A percentile compares a stretch with the other conserved stretches of the same genome.
Evolutionary conservation across 306 rosid species (phyloP).

Genomic region (Phaseolus lunatus): DNA sequence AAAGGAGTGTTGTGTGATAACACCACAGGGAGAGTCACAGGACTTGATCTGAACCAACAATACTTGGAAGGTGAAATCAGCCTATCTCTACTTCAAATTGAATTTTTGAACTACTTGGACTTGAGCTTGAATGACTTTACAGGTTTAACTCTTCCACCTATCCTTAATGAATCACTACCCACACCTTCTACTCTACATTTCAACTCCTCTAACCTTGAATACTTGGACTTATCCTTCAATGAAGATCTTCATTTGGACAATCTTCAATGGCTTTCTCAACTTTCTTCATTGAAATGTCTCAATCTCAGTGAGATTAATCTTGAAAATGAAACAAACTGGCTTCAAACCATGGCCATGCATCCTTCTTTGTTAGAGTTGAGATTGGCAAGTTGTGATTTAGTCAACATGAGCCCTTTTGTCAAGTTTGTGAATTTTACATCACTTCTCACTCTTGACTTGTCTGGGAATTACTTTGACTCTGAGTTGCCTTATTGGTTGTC

Average conservation of each 20-base stretch:
- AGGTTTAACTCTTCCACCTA: neutral
- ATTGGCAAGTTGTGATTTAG: neutral
- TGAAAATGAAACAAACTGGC: conserved; percentile 16
- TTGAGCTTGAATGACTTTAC: conserved; percentile 6
- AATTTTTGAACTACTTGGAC: conserved; percentile 19
- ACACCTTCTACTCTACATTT: too few species aligned
- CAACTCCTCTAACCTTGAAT: neutral
- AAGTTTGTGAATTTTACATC: conserved; percentile 33
- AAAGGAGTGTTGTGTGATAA: neutral
- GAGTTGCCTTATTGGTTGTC: conserved; percentile 37
- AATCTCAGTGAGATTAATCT: neutral
- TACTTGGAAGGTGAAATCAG: conserved; percentile 1
- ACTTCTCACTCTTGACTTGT: conserved; percentile 18
- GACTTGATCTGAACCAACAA: neutral
- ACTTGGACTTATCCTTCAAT: conserved; percentile 8
- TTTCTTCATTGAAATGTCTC: neutral
- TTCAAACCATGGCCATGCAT: neutral
- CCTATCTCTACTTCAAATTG: neutral
- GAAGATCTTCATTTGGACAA: neutral
- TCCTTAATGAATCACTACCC: neutral
- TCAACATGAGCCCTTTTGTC: neutral
- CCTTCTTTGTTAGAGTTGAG: neutral
- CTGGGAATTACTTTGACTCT: neutral
- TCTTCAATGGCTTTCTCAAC: neutral
- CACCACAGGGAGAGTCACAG: neutral